These are phyloP conservation scores for Rubia occidens DNA, from an alignment of 305 asterid species.

Conservation along the genomic window DNA sequence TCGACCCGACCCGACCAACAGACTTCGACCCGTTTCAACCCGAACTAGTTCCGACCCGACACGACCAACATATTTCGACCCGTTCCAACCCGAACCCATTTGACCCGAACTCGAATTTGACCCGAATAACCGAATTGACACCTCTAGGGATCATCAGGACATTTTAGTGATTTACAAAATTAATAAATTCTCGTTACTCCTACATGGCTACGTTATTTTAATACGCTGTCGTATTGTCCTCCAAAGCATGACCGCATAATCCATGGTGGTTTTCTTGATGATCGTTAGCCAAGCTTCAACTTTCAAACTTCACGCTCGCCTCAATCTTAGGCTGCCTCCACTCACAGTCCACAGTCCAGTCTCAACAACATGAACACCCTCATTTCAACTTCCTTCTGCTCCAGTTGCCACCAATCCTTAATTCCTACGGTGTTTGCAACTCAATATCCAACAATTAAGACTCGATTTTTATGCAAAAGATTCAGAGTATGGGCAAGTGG, in stretches of 20 bases:
- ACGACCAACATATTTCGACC: too few relatives aligned
- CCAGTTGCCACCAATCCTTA: conserved; percentile 8
- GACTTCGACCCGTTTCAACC: too few relatives aligned
- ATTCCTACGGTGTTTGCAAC: neutral
- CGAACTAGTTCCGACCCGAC: too few relatives aligned
- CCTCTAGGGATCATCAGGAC: too few relatives aligned
- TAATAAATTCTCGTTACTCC: too few relatives aligned
- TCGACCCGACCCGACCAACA: too few relatives aligned
- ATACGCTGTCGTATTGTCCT: neutral
- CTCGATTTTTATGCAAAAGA: conserved; percentile 13
- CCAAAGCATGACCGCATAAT: neutral
- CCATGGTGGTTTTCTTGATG: neutral
- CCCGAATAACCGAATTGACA: too few relatives aligned
- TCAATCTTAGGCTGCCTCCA: neutral
- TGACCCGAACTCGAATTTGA: too few relatives aligned
- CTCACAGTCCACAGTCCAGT: neutral
- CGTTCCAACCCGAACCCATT: too few relatives aligned
- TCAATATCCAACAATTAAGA: conserved; percentile 5
- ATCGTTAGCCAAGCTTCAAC: conserved; percentile 1
- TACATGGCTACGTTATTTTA: neutral
- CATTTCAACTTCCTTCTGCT: conserved; percentile 15
- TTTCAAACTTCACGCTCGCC: neutral
- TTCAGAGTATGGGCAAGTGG: conserved; percentile 34
- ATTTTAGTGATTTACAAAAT: too few relatives aligned
- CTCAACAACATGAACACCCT: conserved; percentile 13